A percentile compares a stretch with the other conserved stretches of the same genome.
These are phyloP conservation scores for Eucalyptus tenuipes DNA, from an alignment of 345 rosid genomes.

Conservation along the genomic window DNA sequence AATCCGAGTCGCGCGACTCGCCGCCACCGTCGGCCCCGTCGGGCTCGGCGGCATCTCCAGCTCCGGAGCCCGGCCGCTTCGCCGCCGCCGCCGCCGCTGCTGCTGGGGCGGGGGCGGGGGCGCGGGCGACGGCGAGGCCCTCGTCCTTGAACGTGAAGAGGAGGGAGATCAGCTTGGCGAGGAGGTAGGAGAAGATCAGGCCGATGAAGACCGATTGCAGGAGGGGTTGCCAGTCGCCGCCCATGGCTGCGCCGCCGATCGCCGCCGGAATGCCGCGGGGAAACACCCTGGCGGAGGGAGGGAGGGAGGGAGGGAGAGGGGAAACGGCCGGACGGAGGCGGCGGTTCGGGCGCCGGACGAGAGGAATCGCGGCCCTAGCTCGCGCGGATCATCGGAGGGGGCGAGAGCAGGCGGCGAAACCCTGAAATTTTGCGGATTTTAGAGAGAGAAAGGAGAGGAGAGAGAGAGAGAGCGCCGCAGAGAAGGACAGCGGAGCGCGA, in stretches of 20 bases:
- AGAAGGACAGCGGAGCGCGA: neutral
- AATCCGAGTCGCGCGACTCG: conserved; percentile 28
- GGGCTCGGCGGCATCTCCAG: neutral
- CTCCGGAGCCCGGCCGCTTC: neutral
- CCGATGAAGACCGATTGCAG: conserved; percentile 69
- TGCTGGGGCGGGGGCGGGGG: neutral
- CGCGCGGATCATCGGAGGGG: neutral
- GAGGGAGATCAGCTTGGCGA: conserved; percentile 86
- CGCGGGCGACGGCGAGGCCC: conserved; percentile 48
- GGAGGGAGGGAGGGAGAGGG: neutral
- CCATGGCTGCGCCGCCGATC: neutral
- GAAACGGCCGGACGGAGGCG: neutral
- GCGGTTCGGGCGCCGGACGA: neutral
- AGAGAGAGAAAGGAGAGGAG: neutral
- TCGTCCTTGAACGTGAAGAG: conserved; percentile 76
- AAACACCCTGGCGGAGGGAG: neutral
- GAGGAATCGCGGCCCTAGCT: neutral
- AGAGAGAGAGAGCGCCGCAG: neutral
- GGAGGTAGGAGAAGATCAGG: conserved; percentile 71
- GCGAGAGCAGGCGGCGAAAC: neutral
- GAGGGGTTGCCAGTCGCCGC: conserved; percentile 75
- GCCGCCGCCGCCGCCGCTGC: neutral
- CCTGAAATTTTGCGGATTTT: neutral
- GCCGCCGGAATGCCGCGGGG: neutral
- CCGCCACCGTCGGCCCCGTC: neutral